Evolutionary conservation across 768 basidiomycete species (phyloP).

Genomic region (Lepiota subincarnata): DNA sequence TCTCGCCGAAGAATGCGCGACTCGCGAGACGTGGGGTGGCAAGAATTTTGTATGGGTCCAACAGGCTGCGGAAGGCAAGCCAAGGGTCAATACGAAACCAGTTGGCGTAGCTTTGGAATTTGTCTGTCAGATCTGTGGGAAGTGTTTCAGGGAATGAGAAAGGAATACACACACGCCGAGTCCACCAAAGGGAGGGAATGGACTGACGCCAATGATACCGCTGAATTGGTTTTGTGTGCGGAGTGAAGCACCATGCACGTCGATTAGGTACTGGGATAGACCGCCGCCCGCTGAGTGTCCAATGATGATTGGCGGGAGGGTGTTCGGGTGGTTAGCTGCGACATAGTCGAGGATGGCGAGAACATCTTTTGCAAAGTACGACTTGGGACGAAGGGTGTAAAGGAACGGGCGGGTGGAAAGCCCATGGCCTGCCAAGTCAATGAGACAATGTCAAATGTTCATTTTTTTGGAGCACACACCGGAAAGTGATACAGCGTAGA

Average conservation of each 20-base stretch:
- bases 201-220: neutral
- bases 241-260: neutral
- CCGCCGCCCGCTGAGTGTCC: neutral
- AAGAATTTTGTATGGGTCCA: neutral
- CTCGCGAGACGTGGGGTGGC: neutral
- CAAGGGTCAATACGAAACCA: neutral
- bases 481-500: conserved; percentile 15
- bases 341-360: conserved; percentile 2
- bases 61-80: neutral
- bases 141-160: too few species aligned
- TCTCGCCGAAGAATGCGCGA: conserved; percentile 14
- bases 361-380: conserved; percentile 4
- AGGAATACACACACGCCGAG: neutral
- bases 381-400: conserved; percentile 6
- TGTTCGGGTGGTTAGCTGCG: neutral
- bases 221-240: neutral
- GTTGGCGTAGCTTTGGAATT: neutral
- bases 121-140: neutral
- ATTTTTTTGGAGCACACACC: neutral
- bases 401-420: conserved; percentile 5
- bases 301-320: neutral
- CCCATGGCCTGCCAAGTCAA: neutral
- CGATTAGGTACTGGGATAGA: neutral
- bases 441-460: neutral
- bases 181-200: conserved; percentile 4